Evolutionary conservation across 202 grass and related monocot species (phyloP).

Genomic region (Hordeum pubiflorum): DNA sequence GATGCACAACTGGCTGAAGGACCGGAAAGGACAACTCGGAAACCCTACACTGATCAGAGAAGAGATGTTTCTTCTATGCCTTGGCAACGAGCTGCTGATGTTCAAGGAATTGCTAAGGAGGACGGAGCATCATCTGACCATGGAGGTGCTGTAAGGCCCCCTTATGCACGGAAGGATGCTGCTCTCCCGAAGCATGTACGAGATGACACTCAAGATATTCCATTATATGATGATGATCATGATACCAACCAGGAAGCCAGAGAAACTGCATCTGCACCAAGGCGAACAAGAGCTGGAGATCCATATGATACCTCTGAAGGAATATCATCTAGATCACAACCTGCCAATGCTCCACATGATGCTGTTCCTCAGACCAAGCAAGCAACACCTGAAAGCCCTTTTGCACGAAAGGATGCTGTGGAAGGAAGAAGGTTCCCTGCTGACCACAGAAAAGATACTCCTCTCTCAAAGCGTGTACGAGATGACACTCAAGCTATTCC

Average conservation of each 20-base stretch:
- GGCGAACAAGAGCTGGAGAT: not conserved
- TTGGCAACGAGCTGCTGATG: not conserved
- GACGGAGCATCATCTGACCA: conserved; percentile 6
- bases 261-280: not conserved
- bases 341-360: not conserved
- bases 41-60: conserved; percentile 18
- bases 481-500: not conserved
- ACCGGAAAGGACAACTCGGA: not conserved
- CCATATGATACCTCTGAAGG: not conserved
- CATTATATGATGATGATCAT: not conserved
- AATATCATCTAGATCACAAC: conserved; percentile 3
- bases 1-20: not conserved
- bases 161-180: conserved; percentile 15
- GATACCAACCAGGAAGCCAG: not conserved
- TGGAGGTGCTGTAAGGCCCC: not conserved
- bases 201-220: not conserved
- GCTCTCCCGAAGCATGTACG: not conserved
- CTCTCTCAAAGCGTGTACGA: not conserved
- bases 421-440: not conserved
- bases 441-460: not conserved
- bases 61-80: conserved; percentile 15
- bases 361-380: not conserved
- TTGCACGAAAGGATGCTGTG: conserved; percentile 1
- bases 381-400: not conserved
- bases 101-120: not conserved